Evolutionary conservation across 2,329 filamentous ascomycete species (phyloP).

Genomic region (Aureobasidium subglaciale): DNA sequence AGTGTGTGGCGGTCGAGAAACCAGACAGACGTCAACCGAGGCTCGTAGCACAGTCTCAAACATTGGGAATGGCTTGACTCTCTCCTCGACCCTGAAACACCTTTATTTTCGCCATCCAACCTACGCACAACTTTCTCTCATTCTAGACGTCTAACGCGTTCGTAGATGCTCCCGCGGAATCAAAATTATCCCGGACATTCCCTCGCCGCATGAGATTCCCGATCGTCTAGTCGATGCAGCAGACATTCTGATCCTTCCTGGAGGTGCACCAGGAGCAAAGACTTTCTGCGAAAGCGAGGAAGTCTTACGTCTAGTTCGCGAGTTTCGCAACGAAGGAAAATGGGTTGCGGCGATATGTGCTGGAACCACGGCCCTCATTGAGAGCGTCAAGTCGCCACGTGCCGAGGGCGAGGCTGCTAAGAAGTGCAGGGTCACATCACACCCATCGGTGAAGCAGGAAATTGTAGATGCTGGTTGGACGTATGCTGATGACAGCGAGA

Average conservation of each 20-base stretch:
- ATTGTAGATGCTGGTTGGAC: slow-evolving; percentile 28
- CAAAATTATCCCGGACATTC: slow-evolving; percentile 30
- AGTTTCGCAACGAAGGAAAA: slow-evolving; percentile 27
- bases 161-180: slow-evolving; percentile 32
- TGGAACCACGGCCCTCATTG: slow-evolving; percentile 32
- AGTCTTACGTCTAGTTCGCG: slow-evolving; percentile 26
- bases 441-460: slow-evolving; percentile 32
- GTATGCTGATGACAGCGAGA: slow-evolving; percentile 31
- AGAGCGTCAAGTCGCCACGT: slow-evolving; percentile 17
- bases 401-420: slow-evolving; percentile 14
- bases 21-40: too few relatives aligned
- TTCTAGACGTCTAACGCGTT: background rate
- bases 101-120: too few relatives aligned
- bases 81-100: too few relatives aligned
- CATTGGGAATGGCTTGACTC: too few relatives aligned
- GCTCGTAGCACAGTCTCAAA: too few relatives aligned
- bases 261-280: slow-evolving; percentile 32
- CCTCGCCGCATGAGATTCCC: slow-evolving; percentile 20
- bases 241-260: slow-evolving; percentile 33
- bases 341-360: slow-evolving; percentile 33
- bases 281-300: slow-evolving; percentile 25
- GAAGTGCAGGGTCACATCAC: slow-evolving; percentile 27
- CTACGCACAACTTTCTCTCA: background rate
- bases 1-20: too few relatives aligned
- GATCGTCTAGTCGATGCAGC: slow-evolving; percentile 19